Evolutionary conservation across 2,329 filamentous ascomycete genomes (phyloP), one percentile per base, ranked within the genome.

Genomic region (Stagonosporopsis vannaccii): DNA sequence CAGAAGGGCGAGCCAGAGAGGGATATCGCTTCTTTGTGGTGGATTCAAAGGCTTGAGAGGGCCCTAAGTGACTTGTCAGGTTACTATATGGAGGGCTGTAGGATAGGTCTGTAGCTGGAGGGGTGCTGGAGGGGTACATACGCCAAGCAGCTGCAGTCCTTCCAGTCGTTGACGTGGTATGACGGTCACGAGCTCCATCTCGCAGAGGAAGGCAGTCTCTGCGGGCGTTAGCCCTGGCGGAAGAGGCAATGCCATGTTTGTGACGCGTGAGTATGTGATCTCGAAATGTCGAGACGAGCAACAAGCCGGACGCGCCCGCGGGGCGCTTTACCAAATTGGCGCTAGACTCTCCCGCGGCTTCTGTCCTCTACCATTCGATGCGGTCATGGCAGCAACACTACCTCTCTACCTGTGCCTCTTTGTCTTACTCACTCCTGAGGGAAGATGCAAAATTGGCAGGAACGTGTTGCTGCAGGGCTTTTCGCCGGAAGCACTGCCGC

Each of bases 131-230:
- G 73, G 69, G 71, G 70, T 67, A 86, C 89, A 81, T 82, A 98
- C 95, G 63, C 89, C 88, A 51, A 99, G 85, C 60, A 99, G 84
- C 67, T 91, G 84, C 61, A 99, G 90, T 65, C 86, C 87, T 64
- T 97, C 92, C 49, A 99, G 87, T 62, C 90, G 86, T 76, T 98
- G 93, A 50, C 95, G 90, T 32, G 95, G 95, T 45, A 98, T 87
- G 20, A 99, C 85, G 0, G 93, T 97, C 52, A 99, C 90, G 69
- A 92, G 86, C 80, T 98, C 94, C 92, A 97, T 98, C 80, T 99
- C 95, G 77, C 93, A 97, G 25, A 98, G 81, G 72, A 98, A 99
- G 46, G 92, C 90, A 41, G 96, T 90, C 79, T 99, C 95, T 62
- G 90, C 83, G 57, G 95, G 92, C 67, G 90, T 89, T 40, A 97